Percentiles rank a stretch among this genome's conserved stretches.
These are phyloP conservation scores for Trypanosoma theileri DNA, from an alignment of 208 protist genomes.

Conservation along the genomic window DNA sequence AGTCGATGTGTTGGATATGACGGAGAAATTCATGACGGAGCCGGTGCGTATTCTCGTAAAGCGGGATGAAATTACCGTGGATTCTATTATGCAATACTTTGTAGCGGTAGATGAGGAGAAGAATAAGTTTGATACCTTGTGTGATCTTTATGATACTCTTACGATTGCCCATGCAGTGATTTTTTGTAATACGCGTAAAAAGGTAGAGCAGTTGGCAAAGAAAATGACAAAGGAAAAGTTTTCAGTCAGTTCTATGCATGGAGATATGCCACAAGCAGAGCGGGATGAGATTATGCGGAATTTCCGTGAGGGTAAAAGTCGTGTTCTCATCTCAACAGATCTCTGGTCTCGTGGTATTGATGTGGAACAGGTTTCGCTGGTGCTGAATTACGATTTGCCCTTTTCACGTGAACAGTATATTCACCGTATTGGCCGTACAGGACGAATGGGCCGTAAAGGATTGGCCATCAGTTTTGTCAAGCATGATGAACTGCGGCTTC, in stretches of 20 bases:
- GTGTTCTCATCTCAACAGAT: slow-evolving; percentile 99
- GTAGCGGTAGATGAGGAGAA: slow-evolving; percentile 97
- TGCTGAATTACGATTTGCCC: slow-evolving; percentile 99
- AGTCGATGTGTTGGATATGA: slow-evolving; percentile 94
- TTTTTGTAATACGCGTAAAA: slow-evolving; percentile 98
- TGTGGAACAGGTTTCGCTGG: slow-evolving; percentile 97
- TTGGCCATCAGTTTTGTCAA: slow-evolving; percentile 99
- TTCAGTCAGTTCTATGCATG: slow-evolving; percentile 96
- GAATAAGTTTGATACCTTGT: slow-evolving; percentile 99
- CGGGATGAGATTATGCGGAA: slow-evolving; percentile 97
- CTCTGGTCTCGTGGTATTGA: slow-evolving; percentile 95
- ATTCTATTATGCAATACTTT: slow-evolving; percentile 98
- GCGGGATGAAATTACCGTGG: slow-evolving; percentile 98
- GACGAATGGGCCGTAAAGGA: slow-evolving; percentile 97
- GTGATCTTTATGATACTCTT: slow-evolving; percentile 98
- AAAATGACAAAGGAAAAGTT: slow-evolving; percentile 96
- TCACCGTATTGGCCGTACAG: slow-evolving; percentile 96
- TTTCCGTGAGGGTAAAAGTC: slow-evolving; percentile 95
- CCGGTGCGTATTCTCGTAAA: slow-evolving; percentile 99
- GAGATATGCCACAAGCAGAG: slow-evolving; percentile 98
- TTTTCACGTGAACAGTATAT: slow-evolving; percentile 92
- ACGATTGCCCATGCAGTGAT: slow-evolving; percentile 99
- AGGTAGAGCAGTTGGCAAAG: slow-evolving; percentile 99
- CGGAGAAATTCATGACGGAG: slow-evolving; percentile 98
- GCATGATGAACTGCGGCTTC: slow-evolving; percentile 87